Percentiles rank a stretch among this genome's conserved stretches.
Evolutionary conservation across 1,284 basidiomycete species (phyloP).

Genomic region (Xerocomus cyaneibrunnescens): DNA sequence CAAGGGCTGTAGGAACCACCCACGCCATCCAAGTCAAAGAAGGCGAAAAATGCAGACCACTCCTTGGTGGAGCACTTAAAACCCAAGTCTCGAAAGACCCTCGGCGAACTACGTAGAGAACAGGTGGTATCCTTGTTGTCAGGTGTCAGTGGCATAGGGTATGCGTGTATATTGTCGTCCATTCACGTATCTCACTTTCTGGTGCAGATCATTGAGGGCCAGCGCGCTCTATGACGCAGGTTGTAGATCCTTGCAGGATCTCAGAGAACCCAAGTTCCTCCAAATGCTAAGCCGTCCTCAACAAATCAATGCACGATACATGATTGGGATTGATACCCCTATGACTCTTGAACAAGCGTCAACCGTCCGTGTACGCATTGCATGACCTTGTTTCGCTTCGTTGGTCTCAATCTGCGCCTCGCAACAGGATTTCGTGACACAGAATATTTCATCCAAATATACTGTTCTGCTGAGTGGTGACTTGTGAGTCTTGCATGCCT

Average conservation of each 20-base stretch:
- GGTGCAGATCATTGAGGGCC: constrained; percentile 38
- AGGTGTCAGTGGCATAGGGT: constrained; percentile 24
- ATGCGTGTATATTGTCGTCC: constrained; percentile 20
- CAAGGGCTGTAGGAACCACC: constrained; percentile 17
- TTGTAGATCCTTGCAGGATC: constrained; percentile 43
- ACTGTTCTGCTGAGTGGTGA: constrained; percentile 47
- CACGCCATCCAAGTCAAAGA: constrained; percentile 14
- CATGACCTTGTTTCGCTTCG: not conserved
- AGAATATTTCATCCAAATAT: constrained; percentile 45
- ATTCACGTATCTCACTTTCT: not conserved
- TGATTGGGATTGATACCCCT: constrained; percentile 37
- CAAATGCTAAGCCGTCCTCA: constrained; percentile 39
- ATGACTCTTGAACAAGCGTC: constrained; percentile 43
- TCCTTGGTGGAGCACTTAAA: not conserved
- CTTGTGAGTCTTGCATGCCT: constrained; percentile 44
- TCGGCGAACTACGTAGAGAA: constrained; percentile 20
- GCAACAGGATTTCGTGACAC: constrained; percentile 44
- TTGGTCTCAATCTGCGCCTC: not conserved
- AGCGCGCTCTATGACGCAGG: constrained; percentile 46
- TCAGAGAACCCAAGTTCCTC: constrained; percentile 41
- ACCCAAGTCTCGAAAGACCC: constrained; percentile 21
- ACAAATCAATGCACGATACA: constrained; percentile 40
- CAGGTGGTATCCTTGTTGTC: constrained; percentile 18
- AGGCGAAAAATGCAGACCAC: not conserved
- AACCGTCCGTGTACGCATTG: constrained; percentile 40